Conservation (phyloP, 2,329 filamentous ascomycete species). For the Aspergillus sp. region DNA sequence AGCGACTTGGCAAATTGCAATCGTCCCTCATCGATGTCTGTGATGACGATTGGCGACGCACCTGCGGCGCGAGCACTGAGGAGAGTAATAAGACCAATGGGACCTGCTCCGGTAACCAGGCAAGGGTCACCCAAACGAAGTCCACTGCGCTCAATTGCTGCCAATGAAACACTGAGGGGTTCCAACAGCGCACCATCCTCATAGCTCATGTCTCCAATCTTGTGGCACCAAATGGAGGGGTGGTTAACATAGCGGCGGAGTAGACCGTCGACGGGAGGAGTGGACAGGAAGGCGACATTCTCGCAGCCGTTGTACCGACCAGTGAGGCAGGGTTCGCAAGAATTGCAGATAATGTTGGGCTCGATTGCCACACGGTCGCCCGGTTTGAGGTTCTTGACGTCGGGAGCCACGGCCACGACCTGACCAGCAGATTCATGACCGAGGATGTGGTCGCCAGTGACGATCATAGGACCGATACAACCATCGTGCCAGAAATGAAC, state of each 20-base stretch:
- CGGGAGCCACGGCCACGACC: constrained; percentile 65
- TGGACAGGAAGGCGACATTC: constrained; percentile 77
- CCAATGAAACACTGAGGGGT: constrained; percentile 80
- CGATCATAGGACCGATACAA: constrained; percentile 93
- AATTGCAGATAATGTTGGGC: constrained; percentile 85
- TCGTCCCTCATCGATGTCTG: constrained; percentile 84
- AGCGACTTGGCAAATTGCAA: constrained; percentile 78
- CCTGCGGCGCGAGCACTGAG: constrained; percentile 80
- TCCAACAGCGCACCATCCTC: constrained; percentile 89
- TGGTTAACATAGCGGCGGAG: constrained; percentile 92
- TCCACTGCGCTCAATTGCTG: constrained; percentile 75
- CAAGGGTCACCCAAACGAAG: constrained; percentile 79
- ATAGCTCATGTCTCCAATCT: constrained; percentile 85
- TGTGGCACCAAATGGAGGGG: constrained; percentile 90
- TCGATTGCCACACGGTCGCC: constrained; percentile 92
- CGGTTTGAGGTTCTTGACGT: constrained; percentile 67
- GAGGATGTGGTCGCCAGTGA: constrained; percentile 79
- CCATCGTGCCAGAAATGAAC: constrained; percentile 97
- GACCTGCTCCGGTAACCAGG: constrained; percentile 84
- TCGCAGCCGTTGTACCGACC: constrained; percentile 95
- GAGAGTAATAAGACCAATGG: constrained; percentile 84
- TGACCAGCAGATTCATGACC: constrained; percentile 83
- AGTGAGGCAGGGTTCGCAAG: constrained; percentile 83
- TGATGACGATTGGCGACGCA: constrained; percentile 84
- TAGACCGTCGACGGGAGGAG: constrained; percentile 79